Conservation (phyloP, 1,139 yeast genomes). For the Scheffersomyces segobiensis region DNA sequence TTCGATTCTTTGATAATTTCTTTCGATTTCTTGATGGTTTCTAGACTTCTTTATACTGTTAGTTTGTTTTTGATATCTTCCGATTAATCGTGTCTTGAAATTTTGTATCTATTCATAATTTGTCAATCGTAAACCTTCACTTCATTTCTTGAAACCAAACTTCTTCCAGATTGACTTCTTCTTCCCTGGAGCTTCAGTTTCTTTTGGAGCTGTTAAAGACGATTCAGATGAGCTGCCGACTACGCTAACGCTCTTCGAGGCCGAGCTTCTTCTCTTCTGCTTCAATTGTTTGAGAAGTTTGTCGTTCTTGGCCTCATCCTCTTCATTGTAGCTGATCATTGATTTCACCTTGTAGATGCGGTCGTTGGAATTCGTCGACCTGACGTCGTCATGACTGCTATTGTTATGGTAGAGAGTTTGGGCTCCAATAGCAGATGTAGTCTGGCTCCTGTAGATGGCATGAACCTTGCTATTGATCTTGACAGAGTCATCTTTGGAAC, state of each 20-base stretch:
- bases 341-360: constrained; percentile 44
- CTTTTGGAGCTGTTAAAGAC: constrained; percentile 5
- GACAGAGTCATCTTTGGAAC: constrained; percentile 22
- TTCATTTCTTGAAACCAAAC: constrained; percentile 30
- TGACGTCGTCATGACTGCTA: not conserved
- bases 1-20: not conserved
- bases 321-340: constrained; percentile 29
- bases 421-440: constrained; percentile 3
- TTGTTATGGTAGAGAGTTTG: not conserved
- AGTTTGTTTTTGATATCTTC: not conserved
- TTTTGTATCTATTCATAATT: not conserved
- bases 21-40: not conserved
- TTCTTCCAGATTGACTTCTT: constrained; percentile 34
- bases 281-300: constrained; percentile 18
- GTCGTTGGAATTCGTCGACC: constrained; percentile 6
- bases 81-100: not conserved
- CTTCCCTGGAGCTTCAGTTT: constrained; percentile 15
- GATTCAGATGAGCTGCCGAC: not conserved
- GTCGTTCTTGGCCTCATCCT: constrained; percentile 25
- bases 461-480: constrained; percentile 30
- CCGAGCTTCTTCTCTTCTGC: constrained; percentile 8
- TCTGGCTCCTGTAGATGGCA: constrained; percentile 32
- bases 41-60: not conserved
- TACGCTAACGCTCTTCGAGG: not conserved
- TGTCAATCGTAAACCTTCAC: not conserved